Conservation (phyloP, 176 grass and related monocot species). For the Hyparrhenia diplandra region DNA sequence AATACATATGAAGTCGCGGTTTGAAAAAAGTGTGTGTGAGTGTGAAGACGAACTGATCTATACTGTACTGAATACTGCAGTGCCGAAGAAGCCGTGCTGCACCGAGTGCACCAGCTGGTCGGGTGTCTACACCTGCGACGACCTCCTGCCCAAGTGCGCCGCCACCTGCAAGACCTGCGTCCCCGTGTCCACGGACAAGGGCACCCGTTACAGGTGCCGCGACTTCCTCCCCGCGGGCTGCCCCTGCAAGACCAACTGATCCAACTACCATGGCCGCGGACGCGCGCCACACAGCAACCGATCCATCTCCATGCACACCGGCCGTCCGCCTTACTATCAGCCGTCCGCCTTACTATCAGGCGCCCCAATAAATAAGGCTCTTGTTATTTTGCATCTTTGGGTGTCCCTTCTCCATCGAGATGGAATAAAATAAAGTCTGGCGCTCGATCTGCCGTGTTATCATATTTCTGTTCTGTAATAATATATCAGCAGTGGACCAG, state of each 20-base stretch:
- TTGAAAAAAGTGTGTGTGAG: no score
- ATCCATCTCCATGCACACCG: not conserved
- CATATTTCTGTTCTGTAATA: no score
- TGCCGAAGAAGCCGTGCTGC: not conserved
- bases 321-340: not conserved
- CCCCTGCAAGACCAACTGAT: not conserved
- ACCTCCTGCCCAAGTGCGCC: not conserved
- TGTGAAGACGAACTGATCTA: no score
- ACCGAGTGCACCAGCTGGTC: not conserved
- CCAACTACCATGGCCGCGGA: not conserved
- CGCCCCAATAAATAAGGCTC: not conserved
- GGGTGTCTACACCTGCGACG: not conserved
- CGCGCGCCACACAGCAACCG: no score
- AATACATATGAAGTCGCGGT: no score
- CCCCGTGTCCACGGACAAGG: not conserved
- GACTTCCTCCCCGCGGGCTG: not conserved
- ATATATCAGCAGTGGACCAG: no score
- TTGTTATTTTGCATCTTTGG: not conserved
- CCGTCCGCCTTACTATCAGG: no score
- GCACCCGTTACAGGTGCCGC: not conserved
- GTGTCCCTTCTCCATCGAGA: not conserved
- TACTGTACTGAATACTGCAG: no score
- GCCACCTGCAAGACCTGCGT: not conserved
- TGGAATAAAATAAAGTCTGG: not conserved
- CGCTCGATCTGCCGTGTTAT: no score